These are phyloP conservation scores for Aphanocladium album DNA, from an alignment of 2,329 filamentous ascomycete species.

Conservation along the genomic window DNA sequence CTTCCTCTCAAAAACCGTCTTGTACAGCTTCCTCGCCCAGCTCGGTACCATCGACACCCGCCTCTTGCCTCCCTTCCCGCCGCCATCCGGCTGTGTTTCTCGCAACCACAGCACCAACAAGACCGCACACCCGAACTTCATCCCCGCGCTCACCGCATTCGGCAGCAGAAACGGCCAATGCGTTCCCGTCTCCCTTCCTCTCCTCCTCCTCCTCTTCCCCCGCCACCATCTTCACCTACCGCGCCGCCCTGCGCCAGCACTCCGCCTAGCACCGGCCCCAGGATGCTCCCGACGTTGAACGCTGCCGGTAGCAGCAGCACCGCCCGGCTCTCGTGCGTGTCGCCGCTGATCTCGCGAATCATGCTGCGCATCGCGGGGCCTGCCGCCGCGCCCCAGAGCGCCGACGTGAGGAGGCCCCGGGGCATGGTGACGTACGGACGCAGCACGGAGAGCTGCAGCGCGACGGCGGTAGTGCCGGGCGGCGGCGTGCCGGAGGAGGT, in stretches of 20 bases:
- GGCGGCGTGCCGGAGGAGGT: not conserved
- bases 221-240: not conserved
- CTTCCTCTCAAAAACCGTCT: not conserved
- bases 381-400: not conserved
- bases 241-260: not conserved
- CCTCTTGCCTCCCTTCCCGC: not conserved
- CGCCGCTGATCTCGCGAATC: not conserved
- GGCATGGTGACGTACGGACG: not conserved
- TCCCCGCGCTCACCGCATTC: not conserved
- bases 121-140: not conserved
- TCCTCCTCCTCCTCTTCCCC: too few species aligned
- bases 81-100: not conserved
- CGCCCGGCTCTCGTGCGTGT: not conserved
- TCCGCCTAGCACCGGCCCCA: not conserved
- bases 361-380: not conserved
- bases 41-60: not conserved
- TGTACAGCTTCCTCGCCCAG: not conserved
- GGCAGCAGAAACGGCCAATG: not conserved
- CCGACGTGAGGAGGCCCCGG: not conserved
- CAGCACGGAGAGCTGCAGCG: not conserved
- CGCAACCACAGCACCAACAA: not conserved
- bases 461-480: not conserved
- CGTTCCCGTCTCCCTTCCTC: too few species aligned
- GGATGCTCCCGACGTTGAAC: not conserved
- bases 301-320: not conserved